phyloP scores from a whole-genome alignment of 768 basidiomycete genomes.

The Melanogaster broomeanus region DNA sequence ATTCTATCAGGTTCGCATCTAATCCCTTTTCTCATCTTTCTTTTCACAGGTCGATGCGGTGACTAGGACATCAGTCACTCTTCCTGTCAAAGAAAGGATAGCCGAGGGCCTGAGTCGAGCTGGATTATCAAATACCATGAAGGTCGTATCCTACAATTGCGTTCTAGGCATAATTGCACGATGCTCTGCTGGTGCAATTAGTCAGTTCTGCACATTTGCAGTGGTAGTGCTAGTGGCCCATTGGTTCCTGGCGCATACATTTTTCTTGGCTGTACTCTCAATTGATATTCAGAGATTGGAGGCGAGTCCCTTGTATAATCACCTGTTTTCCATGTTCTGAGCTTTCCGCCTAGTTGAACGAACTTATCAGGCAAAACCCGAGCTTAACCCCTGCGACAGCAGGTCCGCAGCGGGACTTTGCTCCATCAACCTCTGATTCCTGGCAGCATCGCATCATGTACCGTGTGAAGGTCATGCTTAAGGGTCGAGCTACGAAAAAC shows the following conservation, averaged over 20 bases:
- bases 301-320: slow-evolving; percentile 38
- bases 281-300: slow-evolving; percentile 96
- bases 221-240: slow-evolving; percentile 94
- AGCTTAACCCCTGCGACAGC: slow-evolving; percentile 49
- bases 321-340: slow-evolving; percentile 11
- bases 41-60: slow-evolving; percentile 75
- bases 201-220: slow-evolving; percentile 92
- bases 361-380: slow-evolving; percentile 77
- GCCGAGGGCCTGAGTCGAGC: slow-evolving; percentile 87
- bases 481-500: slow-evolving; percentile 72
- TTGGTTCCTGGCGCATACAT: slow-evolving; percentile 96
- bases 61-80: slow-evolving; percentile 77
- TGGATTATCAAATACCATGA: slow-evolving; percentile 90
- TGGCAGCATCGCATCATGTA: slow-evolving; percentile 34
- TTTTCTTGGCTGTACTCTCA: slow-evolving; percentile 91
- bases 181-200: slow-evolving; percentile 76
- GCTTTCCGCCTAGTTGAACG: slow-evolving; percentile 61
- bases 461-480: slow-evolving; percentile 46
- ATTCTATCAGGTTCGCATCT: slow-evolving; percentile 27
- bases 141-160: slow-evolving; percentile 83
- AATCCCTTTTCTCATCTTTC: slow-evolving; percentile 24
- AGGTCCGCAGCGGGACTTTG: slow-evolving; percentile 22
- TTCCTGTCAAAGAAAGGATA: slow-evolving; percentile 90
- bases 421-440: slow-evolving; percentile 16
- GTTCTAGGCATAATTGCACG: slow-evolving; percentile 77